Conservation (phyloP, 805 yeast species). For the Saccharomycopsis lassenensis region DNA sequence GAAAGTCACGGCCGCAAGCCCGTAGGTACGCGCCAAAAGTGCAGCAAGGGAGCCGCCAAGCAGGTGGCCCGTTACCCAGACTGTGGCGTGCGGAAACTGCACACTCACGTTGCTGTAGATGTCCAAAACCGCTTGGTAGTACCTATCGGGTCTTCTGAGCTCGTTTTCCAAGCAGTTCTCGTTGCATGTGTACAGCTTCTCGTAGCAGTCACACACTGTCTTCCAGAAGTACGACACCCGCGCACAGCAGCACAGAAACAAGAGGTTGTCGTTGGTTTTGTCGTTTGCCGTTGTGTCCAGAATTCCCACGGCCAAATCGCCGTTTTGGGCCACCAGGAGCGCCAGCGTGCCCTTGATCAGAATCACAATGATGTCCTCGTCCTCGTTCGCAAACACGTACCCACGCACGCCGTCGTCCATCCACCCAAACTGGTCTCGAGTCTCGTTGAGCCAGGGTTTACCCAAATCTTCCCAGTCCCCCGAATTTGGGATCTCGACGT, state of each 20-base stretch:
- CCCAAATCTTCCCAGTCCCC: conserved; percentile 85
- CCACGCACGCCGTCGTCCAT: conserved; percentile 77
- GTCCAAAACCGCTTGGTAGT: conserved; percentile 69
- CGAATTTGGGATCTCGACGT: conserved; percentile 60
- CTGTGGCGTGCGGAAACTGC: conserved; percentile 56
- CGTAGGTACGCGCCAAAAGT: conserved; percentile 78
- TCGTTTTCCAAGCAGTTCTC: conserved; percentile 78
- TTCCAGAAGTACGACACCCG: conserved; percentile 85
- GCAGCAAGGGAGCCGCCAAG: conserved; percentile 83
- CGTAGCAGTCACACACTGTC: conserved; percentile 90
- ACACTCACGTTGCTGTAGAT: conserved; percentile 61
- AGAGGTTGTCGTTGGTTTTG: conserved; percentile 73
- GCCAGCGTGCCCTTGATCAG: conserved; percentile 91
- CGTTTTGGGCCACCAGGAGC: neutral
- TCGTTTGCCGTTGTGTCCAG: conserved; percentile 72
- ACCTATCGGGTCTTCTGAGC: conserved; percentile 61
- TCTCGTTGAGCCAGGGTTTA: conserved; percentile 36
- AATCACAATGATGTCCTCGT: conserved; percentile 52
- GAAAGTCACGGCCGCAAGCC: conserved; percentile 79
- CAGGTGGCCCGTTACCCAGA: conserved; percentile 95
- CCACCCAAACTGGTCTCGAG: conserved; percentile 84
- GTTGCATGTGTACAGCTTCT: conserved; percentile 75
- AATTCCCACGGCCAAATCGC: conserved; percentile 21
- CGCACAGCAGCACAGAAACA: conserved; percentile 95
- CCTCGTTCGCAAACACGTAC: conserved; percentile 66